Base-by-base conservation (phyloP, 1,284 basidiomycete species). In the Caloboletus firmus region DNA sequence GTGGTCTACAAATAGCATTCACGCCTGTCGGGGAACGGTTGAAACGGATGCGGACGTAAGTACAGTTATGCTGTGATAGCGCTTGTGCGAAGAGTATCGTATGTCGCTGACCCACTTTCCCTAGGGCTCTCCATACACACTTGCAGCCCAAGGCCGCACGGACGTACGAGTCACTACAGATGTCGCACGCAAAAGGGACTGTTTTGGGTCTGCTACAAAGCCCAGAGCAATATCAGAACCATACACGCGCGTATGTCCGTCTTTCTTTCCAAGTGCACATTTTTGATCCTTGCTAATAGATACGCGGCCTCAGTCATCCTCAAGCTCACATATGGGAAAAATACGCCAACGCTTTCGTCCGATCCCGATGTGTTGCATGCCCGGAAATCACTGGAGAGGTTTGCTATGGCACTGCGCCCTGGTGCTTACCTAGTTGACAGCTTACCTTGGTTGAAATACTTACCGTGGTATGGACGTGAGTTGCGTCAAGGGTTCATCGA, bases 361-460 rank as follows among this genome's bases (percentile, higher is more conserved):
- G 24, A 62, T 44, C 60, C 51, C 10, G 46, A 51, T 4, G 4
- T 62, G 11, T 4, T 49, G 20, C 13, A 18, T 39, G 4, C 36
- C 20, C 18, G 35, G 28, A 39, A 37, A 46, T 42, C 40, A 2
- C 18, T 61, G 2, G 2, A 1, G 11, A 59, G 40, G 11, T 30
- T 61, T 11, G 0, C 0, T 6, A 32, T 2, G 30, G 2, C 52
- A 9, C 12, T 59, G 24, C 17, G 22, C 10, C 55, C 47, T 5
- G 56, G 59, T 1, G 39, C 46, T 32, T 62, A 59, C 32, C 45
- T 59, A 5, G 45, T 62, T 18, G 46, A 60, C 15, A 45, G 20
- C 17, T 32, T 62, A 0, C 51, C 45, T 40, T 59, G 41, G 45
- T 40, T 59, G 37, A 56, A 59, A 30, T 56, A 62, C 26, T 2